phyloP scores from a whole-genome alignment of 2,329 filamentous ascomycete genomes.

The Ophiostoma sp. region DNA sequence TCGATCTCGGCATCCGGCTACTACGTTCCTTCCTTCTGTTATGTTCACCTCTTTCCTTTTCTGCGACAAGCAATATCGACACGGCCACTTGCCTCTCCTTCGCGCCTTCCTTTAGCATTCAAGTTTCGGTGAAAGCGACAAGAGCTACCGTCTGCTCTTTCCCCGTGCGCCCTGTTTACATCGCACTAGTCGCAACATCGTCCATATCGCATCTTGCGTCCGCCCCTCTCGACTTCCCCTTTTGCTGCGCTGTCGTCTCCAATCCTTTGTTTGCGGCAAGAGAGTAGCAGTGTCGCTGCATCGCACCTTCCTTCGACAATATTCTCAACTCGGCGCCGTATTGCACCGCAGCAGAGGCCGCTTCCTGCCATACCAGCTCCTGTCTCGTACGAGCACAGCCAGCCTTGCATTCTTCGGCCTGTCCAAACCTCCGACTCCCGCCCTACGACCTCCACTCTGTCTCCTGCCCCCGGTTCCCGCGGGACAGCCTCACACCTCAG shows the following conservation, averaged over 20 bases:
- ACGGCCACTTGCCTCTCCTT: too few relatives aligned
- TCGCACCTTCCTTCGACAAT: neutral
- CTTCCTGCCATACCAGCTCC: neutral
- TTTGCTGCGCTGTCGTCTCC: slow-evolving; percentile 5
- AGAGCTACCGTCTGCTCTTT: neutral
- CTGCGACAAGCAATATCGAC: neutral
- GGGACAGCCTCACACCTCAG: neutral
- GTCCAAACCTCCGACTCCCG: neutral
- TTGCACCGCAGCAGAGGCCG: neutral
- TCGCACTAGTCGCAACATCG: slow-evolving; percentile 2
- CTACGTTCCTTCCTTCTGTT: neutral
- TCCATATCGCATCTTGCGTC: slow-evolving; percentile 1
- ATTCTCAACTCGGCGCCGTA: neutral
- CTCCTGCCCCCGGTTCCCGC: neutral
- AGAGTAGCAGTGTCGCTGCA: neutral
- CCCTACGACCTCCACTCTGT: neutral
- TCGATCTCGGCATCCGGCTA: neutral
- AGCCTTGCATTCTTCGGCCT: slow-evolving; percentile 6
- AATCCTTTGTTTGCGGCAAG: neutral
- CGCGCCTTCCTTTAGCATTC: too few relatives aligned
- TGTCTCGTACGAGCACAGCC: neutral
- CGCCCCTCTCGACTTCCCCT: slow-evolving; percentile 1
- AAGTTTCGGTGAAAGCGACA: neutral
- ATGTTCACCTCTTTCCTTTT: neutral
- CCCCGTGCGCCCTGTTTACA: neutral